Percentiles rank a stretch among this genome's conserved stretches.
These are phyloP conservation scores for Magnaporthiopsis rhizophila DNA, from an alignment of 2,329 filamentous ascomycete genomes.

Conservation along the genomic window DNA sequence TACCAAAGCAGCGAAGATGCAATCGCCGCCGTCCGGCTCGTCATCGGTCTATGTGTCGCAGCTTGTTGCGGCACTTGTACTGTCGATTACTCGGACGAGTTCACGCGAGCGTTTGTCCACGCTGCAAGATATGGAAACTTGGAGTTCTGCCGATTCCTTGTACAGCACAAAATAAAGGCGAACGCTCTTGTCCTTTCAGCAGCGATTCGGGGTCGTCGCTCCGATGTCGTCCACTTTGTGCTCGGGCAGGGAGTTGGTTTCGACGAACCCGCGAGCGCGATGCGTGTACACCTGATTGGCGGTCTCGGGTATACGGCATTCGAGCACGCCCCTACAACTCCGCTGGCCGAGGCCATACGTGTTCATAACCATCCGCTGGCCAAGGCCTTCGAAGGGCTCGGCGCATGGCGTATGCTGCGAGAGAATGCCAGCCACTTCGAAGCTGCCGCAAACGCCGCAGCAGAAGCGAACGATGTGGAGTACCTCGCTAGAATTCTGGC, in stretches of 20 bases:
- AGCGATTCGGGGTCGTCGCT: neutral
- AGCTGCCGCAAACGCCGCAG: neutral
- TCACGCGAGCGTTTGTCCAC: neutral
- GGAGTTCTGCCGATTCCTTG: neutral
- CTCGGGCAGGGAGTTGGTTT: neutral
- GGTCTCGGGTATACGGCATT: too few relatives aligned
- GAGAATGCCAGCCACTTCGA: neutral
- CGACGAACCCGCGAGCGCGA: neutral
- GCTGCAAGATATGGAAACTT: neutral
- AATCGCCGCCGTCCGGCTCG: too few relatives aligned
- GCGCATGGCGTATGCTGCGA: neutral
- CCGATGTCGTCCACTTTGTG: neutral
- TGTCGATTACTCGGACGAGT: too few relatives aligned
- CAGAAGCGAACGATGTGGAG: neutral
- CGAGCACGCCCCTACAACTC: neutral
- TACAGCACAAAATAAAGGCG: neutral
- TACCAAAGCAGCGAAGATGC: too few relatives aligned
- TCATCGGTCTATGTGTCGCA: too few relatives aligned
- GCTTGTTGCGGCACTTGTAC: too few relatives aligned
- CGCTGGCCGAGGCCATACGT: conserved; percentile 4
- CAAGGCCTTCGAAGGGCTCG: neutral
- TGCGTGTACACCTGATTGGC: too few relatives aligned
- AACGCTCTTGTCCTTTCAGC: neutral
- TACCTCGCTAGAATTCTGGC: too few relatives aligned
- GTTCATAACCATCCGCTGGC: neutral